phyloP scores from a whole-genome alignment of 2,329 filamentous ascomycete species.

The Stagonosporopsis chrysanthemi region DNA sequence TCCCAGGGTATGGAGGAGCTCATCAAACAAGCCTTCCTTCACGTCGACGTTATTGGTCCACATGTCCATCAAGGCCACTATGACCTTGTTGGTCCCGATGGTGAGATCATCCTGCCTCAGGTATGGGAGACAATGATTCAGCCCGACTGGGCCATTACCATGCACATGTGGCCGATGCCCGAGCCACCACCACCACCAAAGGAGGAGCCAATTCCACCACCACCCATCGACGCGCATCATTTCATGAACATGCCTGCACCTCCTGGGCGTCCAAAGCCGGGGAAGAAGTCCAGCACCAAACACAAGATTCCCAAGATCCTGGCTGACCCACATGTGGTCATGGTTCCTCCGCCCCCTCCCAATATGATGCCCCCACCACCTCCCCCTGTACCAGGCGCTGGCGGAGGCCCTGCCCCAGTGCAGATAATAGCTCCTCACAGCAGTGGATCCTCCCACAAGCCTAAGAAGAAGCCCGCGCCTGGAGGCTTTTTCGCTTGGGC shows the following conservation, averaged over 20 bases:
- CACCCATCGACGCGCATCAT: slow-evolving; percentile 15
- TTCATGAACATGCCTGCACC: slow-evolving; percentile 4
- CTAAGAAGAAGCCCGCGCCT: slow-evolving; percentile 10
- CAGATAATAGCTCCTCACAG: neutral
- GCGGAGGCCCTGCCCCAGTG: neutral
- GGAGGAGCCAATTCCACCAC: slow-evolving; percentile 19
- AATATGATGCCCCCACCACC: slow-evolving; percentile 4
- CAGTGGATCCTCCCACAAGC: slow-evolving; percentile 9
- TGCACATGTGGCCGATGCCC: slow-evolving; percentile 60
- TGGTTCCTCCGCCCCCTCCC: slow-evolving; percentile 1
- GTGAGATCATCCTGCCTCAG: slow-evolving; percentile 59
- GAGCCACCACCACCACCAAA: slow-evolving; percentile 31
- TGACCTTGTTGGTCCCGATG: slow-evolving; percentile 57
- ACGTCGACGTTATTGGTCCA: slow-evolving; percentile 55
- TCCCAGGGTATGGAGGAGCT: slow-evolving; percentile 61
- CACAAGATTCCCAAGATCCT: slow-evolving; percentile 5
- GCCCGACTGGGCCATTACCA: slow-evolving; percentile 58
- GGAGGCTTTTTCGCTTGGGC: slow-evolving; percentile 20
- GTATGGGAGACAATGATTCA: slow-evolving; percentile 59
- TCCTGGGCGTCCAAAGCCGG: neutral
- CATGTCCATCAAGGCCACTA: slow-evolving; percentile 58
- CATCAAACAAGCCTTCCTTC: slow-evolving; percentile 59
- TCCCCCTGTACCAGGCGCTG: neutral
- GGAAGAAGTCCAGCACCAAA: slow-evolving; percentile 15
- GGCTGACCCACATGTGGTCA: slow-evolving; percentile 2